Conservation (phyloP, 352 stramenopile species). For the Globisporangium heterothallicum region DNA sequence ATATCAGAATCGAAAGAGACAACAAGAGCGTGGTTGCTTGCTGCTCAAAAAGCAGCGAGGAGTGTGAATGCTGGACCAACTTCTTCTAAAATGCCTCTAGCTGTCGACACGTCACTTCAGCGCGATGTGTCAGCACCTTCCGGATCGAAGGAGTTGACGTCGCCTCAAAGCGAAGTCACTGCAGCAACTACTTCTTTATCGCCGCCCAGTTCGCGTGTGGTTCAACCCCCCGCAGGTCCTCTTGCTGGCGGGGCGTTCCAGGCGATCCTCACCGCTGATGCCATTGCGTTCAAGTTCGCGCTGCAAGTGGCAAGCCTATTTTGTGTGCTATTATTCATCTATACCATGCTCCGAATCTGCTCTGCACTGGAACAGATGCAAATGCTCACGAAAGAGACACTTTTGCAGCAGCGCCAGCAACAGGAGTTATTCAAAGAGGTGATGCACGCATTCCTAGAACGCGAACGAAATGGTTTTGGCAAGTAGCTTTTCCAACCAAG, state of each 20-base stretch:
- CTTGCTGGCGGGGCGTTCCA: background rate
- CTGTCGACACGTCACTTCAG: background rate
- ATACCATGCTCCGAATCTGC: conserved; percentile 60
- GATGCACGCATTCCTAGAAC: conserved; percentile 29
- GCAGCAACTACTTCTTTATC: background rate
- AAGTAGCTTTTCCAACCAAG: background rate
- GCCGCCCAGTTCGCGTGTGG: background rate
- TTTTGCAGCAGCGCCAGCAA: conserved; percentile 59
- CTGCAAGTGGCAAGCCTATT: conserved; percentile 42
- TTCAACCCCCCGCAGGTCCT: background rate
- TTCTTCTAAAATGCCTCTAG: conserved; percentile 1
- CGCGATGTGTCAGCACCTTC: background rate
- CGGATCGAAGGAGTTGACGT: background rate
- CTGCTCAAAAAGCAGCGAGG: conserved; percentile 28
- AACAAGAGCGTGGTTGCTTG: conserved; percentile 37
- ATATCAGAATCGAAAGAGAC: conserved; percentile 66
- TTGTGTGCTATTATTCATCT: conserved; percentile 65
- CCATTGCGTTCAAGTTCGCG: conserved; percentile 8
- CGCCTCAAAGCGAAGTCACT: background rate
- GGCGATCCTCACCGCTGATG: background rate
- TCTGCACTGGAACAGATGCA: conserved; percentile 57
- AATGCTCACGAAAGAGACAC: conserved; percentile 38
- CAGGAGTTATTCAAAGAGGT: conserved; percentile 60
- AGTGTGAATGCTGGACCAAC: background rate
- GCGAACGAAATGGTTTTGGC: background rate